Conservation (phyloP, 495 filamentous ascomycete genomes). For the Bathelium albidoporum region DNA sequence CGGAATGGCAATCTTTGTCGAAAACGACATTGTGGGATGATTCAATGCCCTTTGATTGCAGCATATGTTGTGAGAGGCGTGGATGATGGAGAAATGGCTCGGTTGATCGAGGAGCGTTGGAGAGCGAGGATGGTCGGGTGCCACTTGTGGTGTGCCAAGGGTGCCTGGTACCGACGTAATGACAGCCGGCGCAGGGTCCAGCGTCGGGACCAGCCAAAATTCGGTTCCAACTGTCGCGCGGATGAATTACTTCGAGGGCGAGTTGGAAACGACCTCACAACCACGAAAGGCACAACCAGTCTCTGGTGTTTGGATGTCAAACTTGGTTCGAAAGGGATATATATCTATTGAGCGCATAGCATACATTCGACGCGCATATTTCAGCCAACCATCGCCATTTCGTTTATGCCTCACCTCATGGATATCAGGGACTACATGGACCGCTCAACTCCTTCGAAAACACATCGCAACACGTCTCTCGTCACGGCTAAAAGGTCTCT, state of each 20-base stretch:
- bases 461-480: background rate
- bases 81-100: too few species aligned
- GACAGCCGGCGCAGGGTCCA: too few species aligned
- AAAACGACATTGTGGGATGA: conserved; percentile 54
- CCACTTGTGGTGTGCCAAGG: too few species aligned
- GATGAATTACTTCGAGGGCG: too few species aligned
- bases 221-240: too few species aligned
- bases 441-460: background rate
- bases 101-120: too few species aligned
- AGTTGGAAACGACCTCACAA: too few species aligned
- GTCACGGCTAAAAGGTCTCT: conserved; percentile 56
- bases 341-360: background rate
- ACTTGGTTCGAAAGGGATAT: background rate
- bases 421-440: background rate
- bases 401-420: background rate
- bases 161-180: too few species aligned
- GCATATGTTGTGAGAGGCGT: background rate
- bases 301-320: background rate
- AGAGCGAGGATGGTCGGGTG: too few species aligned
- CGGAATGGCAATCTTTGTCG: conserved; percentile 77
- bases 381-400: background rate
- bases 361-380: background rate
- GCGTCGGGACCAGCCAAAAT: too few species aligned
- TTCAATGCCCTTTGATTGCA: background rate
- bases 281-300: background rate